Evolutionary conservation across 371 early-diverging fungal species (phyloP).

Genomic region (Mucor plumbeus): DNA sequence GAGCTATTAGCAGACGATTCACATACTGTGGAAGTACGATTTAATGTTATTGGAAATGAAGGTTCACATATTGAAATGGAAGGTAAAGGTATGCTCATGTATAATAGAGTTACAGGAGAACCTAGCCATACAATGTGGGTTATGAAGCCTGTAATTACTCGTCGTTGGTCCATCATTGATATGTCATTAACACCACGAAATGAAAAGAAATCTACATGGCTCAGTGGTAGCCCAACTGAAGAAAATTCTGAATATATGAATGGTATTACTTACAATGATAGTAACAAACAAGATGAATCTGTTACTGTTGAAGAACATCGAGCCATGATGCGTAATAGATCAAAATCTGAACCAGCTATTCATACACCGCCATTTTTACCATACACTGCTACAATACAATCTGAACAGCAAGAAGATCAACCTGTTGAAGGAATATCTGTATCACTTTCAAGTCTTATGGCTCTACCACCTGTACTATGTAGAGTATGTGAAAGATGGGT

Average conservation of each 20-base stretch:
- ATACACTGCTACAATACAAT: neutral
- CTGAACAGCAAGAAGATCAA: conserved; percentile 8
- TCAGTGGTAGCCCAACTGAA: neutral
- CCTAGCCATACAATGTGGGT: conserved; percentile 90
- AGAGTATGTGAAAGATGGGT: conserved; percentile 83
- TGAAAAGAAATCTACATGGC: conserved; percentile 13
- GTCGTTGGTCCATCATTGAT: conserved; percentile 34
- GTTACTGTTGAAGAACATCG: conserved; percentile 11
- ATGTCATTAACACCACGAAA: conserved; percentile 16
- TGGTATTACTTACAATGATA: neutral
- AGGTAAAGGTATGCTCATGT: conserved; percentile 91
- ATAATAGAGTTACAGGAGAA: conserved; percentile 67
- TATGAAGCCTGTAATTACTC: conserved; percentile 59
- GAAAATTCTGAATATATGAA: neutral
- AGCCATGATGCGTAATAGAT: conserved; percentile 25
- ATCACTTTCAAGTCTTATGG: conserved; percentile 32
- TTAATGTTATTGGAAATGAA: conserved; percentile 57
- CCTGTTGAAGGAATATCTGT: neutral
- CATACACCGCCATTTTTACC: conserved; percentile 26
- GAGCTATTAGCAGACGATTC: conserved; percentile 73
- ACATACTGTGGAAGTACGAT: conserved; percentile 78
- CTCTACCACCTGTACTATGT: conserved; percentile 66
- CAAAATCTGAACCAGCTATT: conserved; percentile 40
- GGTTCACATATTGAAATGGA: conserved; percentile 73
- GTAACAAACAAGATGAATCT: neutral